Conservation (phyloP, 75 land plant species). For the Selaginella moellendorffii region DNA sequence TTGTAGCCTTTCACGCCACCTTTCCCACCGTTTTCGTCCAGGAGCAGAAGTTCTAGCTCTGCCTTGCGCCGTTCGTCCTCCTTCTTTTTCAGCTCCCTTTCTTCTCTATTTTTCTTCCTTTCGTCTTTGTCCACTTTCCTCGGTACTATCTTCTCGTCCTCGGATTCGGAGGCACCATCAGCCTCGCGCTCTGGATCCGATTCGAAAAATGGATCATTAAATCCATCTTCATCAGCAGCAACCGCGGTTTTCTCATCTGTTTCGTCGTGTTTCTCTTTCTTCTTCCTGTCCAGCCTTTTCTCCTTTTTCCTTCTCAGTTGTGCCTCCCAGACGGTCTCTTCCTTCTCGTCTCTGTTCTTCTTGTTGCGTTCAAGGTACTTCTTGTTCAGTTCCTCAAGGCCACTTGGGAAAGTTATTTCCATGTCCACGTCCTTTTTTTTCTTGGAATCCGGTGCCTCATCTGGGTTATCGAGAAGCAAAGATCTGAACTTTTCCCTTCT, state of each 20-base stretch:
- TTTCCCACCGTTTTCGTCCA: constrained; percentile 40
- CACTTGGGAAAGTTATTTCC: constrained; percentile 85
- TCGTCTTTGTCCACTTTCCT: constrained; percentile 14
- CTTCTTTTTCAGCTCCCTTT: constrained; percentile 16
- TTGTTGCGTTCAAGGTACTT: constrained; percentile 55
- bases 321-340: constrained; percentile 83
- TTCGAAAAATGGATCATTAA: constrained; percentile 31
- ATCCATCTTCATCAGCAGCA: constrained; percentile 22
- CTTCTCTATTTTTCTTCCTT: constrained; percentile 5
- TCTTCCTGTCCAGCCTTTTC: constrained; percentile 48
- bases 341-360: constrained; percentile 32
- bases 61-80: constrained; percentile 63
- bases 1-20: constrained; percentile 24
- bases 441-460: neutral
- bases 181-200: constrained; percentile 2
- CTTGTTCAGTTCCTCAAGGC: constrained; percentile 68
- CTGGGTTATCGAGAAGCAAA: neutral
- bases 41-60: constrained; percentile 69
- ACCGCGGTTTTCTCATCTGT: neutral
- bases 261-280: constrained; percentile 9
- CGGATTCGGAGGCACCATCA: neutral
- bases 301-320: constrained; percentile 59
- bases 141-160: neutral
- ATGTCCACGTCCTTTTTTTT: constrained; percentile 44
- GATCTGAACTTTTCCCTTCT: neutral